A percentile compares a stretch with the other conserved stretches of the same genome.
These are phyloP conservation scores for Skeletonema menzelii DNA, from an alignment of 108 stramenopile genomes.

Conservation along the genomic window DNA sequence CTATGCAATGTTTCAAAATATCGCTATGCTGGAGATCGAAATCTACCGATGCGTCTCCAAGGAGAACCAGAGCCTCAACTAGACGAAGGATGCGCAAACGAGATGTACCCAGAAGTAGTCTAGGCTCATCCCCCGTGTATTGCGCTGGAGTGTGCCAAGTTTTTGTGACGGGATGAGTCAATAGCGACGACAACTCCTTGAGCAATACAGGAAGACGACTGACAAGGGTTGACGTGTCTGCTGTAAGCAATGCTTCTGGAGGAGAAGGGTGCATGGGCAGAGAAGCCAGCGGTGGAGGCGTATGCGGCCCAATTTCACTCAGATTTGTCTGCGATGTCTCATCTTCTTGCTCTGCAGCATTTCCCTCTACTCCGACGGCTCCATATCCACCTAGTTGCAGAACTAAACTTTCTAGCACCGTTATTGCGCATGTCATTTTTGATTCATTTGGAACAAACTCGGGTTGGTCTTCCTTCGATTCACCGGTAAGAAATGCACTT, in stretches of 20 bases:
- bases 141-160: slow-evolving; percentile 69
- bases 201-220: slow-evolving; percentile 56
- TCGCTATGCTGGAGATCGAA: slow-evolving; percentile 60
- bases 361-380: slow-evolving; percentile 44
- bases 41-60: slow-evolving; percentile 73
- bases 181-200: slow-evolving; percentile 37
- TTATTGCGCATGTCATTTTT: slow-evolving; percentile 76
- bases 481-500: background rate
- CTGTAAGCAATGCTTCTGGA: slow-evolving; percentile 14
- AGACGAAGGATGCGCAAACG: slow-evolving; percentile 82
- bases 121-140: slow-evolving; percentile 55
- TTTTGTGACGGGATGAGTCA: slow-evolving; percentile 55
- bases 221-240: slow-evolving; percentile 55
- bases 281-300: slow-evolving; percentile 14
- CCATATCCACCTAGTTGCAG: slow-evolving; percentile 91
- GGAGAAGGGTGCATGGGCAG: background rate
- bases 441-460: slow-evolving; percentile 68
- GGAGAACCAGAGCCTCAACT: slow-evolving; percentile 80
- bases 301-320: slow-evolving; percentile 29
- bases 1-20: slow-evolving; percentile 79
- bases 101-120: slow-evolving; percentile 71
- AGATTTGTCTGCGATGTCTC: background rate
- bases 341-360: background rate
- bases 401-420: slow-evolving; percentile 81
- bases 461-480: background rate